Base-by-base conservation (phyloP, 768 basidiomycete species). In the Suillus subaureus region DNA sequence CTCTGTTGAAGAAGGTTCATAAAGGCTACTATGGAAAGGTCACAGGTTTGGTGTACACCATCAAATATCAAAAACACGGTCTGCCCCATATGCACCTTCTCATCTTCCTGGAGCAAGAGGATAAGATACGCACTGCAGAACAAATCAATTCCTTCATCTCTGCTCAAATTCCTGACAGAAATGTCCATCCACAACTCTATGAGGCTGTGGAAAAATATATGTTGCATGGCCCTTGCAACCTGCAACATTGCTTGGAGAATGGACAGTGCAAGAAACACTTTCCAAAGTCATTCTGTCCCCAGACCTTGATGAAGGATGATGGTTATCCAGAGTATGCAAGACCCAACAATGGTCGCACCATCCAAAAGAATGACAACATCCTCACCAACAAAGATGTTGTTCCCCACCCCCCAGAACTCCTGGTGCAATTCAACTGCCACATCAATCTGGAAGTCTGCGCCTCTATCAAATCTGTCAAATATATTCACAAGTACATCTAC, bases 61-160 rank as follows among this genome's bases (percentile, higher is more conserved):
- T 86, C 61, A 84, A 89, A 66, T 88, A 86, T 68, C 86, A 88
- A 69, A 88, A 87, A 65, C 71, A 81, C 0, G 83, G 84, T 0
- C 79, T 88, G 0, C 85, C 85, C 28, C 85, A 87, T 67, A 80
- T 82, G 68, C 87, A 89, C 70, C 67, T 82, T 12, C 68, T 87
- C 1, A 72, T 88, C 52, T 81, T 83, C 65, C 70, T 87, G 1
- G 40, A 75, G 0, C 54, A 75, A 0, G 61, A 60, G 0, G 43
- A 72, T 64, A 82, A 82, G 63, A 71, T 85, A 2, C 39, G 28
- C 0, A 76, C 73, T 15, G 72, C 81, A 6, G 73, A 71, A 8
- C 74, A 78, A 23, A 71, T 88, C 11, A 80, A 87, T 67, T 65
- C 69, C 21, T 58, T 76, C 39, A 79, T 86, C 45, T 79, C 67